Conservation (phyloP, 2,329 filamentous ascomycete genomes). For the Ceratocystis lukuohia region DNA sequence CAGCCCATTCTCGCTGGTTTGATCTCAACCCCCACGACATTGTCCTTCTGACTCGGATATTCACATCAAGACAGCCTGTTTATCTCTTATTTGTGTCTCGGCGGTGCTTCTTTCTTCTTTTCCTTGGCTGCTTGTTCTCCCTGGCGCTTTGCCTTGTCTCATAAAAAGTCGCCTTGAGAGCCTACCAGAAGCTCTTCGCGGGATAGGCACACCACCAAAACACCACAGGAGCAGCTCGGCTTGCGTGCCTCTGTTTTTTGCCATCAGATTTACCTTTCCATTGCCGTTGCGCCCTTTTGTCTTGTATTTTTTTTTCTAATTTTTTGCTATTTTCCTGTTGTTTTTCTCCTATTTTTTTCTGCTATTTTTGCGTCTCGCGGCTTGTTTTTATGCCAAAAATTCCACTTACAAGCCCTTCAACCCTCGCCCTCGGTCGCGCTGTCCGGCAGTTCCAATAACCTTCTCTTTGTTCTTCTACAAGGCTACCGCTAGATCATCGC, state of each 20-base stretch:
- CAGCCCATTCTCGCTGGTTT: not conserved
- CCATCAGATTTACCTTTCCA: too few relatives aligned
- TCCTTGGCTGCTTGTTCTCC: not conserved
- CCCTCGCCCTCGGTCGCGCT: too few relatives aligned
- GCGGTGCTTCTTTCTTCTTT: not conserved
- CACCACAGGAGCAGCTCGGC: not conserved
- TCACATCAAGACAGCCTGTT: not conserved
- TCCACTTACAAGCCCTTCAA: too few relatives aligned
- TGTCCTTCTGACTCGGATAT: slow-evolving; percentile 1
- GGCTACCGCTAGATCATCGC: not conserved
- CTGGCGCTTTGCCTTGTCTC: not conserved
- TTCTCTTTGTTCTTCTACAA: not conserved
- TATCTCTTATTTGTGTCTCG: not conserved
- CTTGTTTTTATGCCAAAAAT: too few relatives aligned
- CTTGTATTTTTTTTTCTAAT: not conserved
- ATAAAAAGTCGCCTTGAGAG: not conserved
- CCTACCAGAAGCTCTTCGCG: not conserved
- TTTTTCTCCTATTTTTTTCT: not conserved
- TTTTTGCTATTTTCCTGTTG: not conserved
- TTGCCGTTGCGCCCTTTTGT: not conserved
- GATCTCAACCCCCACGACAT: not conserved
- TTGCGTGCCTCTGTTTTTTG: too few relatives aligned
- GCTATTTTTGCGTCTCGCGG: not conserved
- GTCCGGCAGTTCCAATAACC: too few relatives aligned
- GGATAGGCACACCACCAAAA: not conserved